A percentile compares a stretch with the other conserved stretches of the same genome.
These are phyloP conservation scores for Rhododendron mucronatum DNA, from an alignment of 148 eudicot genomes.

Conservation along the genomic window DNA sequence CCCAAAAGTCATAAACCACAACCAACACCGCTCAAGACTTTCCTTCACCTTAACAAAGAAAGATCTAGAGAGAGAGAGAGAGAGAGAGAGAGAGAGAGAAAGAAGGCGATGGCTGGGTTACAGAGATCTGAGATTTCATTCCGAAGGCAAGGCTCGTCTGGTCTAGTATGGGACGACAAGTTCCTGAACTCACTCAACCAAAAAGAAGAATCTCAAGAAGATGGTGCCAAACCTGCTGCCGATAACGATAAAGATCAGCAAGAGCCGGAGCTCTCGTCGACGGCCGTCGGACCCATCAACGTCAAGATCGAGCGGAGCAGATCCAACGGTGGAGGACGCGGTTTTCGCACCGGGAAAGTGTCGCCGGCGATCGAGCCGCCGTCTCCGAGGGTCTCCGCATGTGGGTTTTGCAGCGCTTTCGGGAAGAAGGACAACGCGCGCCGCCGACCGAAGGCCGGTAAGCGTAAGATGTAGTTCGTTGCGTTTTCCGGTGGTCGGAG, in stretches of 20 bases:
- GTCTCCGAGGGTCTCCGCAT: slow-evolving; percentile 49
- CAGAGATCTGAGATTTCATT: slow-evolving; percentile 60
- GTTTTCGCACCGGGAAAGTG: slow-evolving; percentile 35
- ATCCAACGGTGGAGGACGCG: slow-evolving; percentile 42
- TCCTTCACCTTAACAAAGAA: background rate
- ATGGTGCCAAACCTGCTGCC: background rate
- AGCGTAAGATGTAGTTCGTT: slow-evolving; percentile 17
- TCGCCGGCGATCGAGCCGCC: slow-evolving; percentile 55
- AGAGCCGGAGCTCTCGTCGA: background rate
- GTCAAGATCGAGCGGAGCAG: slow-evolving; percentile 35
- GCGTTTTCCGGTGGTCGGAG: background rate
- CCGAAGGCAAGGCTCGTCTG: slow-evolving; percentile 66
- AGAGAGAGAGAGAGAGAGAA: slow-evolving; percentile 6
- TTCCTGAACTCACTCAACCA: slow-evolving; percentile 20
- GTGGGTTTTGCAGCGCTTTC: slow-evolving; percentile 43
- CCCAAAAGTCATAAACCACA: background rate
- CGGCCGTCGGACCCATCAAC: slow-evolving; percentile 14
- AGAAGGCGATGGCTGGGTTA: slow-evolving; percentile 25
- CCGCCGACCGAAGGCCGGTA: slow-evolving; percentile 29
- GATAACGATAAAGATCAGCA: background rate
- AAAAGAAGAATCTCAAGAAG: slow-evolving; percentile 1
- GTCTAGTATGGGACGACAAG: slow-evolving; percentile 54
- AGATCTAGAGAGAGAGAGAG: slow-evolving; percentile 11
- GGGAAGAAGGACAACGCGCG: slow-evolving; percentile 27
- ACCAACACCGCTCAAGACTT: background rate